These are phyloP conservation scores for Backusella mclennaniae DNA, from an alignment of 192 early-diverging fungal genomes.

Conservation along the genomic window DNA sequence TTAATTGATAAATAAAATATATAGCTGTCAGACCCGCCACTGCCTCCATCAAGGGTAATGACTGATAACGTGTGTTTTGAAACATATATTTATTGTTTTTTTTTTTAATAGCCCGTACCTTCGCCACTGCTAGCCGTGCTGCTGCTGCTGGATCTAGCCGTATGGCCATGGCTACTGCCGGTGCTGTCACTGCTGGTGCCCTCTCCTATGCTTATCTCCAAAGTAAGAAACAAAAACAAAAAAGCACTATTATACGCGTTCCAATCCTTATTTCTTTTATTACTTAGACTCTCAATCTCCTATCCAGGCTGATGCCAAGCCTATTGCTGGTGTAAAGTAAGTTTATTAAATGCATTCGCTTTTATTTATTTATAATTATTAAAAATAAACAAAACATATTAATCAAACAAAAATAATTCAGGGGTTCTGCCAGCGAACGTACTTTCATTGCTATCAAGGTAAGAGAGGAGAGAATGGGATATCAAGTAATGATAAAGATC, in stretches of 20 bases:
- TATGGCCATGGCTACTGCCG: conserved; percentile 23
- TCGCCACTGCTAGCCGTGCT: conserved; percentile 33
- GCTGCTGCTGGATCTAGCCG: conserved; percentile 21
- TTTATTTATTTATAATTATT: background rate
- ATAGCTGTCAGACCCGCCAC: conserved; percentile 2
- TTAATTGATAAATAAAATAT: background rate
- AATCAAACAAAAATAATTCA: background rate
- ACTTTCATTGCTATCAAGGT: conserved; percentile 65
- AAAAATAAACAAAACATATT: background rate
- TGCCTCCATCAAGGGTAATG: conserved; percentile 16
- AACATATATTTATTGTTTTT: background rate
- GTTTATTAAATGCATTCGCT: background rate
- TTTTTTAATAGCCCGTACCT: conserved; percentile 27
- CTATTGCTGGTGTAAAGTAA: conserved; percentile 50
- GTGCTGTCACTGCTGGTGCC: conserved; percentile 26
- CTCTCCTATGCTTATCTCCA: conserved; percentile 25
- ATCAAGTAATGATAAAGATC: background rate
- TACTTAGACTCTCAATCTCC: conserved; percentile 28
- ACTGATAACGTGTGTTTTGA: background rate
- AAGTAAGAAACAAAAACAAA: background rate
- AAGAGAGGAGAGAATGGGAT: background rate
- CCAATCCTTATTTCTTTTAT: background rate
- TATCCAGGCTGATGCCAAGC: conserved; percentile 34
- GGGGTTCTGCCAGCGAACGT: conserved; percentile 51
- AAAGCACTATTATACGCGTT: background rate